Evolutionary conservation across 805 yeast species (phyloP), one percentile per base, ranked within the genome.

Genomic region (Candida oleophila): DNA sequence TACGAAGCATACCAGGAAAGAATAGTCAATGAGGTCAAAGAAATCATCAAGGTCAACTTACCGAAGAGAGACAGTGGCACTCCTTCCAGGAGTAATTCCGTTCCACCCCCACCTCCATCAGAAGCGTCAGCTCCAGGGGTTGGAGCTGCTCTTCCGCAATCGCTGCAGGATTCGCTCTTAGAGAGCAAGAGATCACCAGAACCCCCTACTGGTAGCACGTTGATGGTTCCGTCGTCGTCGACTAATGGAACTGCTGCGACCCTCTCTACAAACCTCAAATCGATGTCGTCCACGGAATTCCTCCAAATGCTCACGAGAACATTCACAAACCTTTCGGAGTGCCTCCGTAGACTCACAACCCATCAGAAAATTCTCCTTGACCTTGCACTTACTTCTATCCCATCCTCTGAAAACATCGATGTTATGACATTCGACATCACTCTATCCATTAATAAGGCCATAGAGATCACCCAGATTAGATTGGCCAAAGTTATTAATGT

Each of bases 311-410:
- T 89, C 38, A 62, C 74, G 1, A 70, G 68, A 22, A 83, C 83
- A 3, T 88, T 79, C 53, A 66, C 87, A 0, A 76, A 80, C 18
- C 71, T 86, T 2, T 80, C 89, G 0, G 95, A 87, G 56, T 82
- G 89, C 16, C 68, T 90, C 21, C 71, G 92, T 51, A 76, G 96
- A 48, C 68, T 91, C 25, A 81, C 88, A 1, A 69, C 80, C 7
- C 96, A 90, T 48, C 96, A 90, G 59, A 90, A 89, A 61, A 55
- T 88, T 3, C 64, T 92, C 22, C 71, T 94, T 12, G 94, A 89
- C 53, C 60, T 87, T 44, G 83, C 95, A 0, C 75, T 57, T 38
- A 74, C 63, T 41, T 49, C 64, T 4, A 51, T 66, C 9, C 63
- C 72, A 0, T 50, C 62, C 7, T 42, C 56, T 2, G 30, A 55